Conservation (phyloP, 2,329 filamentous ascomycete genomes). For the Microsporum ferrugineum region DNA sequence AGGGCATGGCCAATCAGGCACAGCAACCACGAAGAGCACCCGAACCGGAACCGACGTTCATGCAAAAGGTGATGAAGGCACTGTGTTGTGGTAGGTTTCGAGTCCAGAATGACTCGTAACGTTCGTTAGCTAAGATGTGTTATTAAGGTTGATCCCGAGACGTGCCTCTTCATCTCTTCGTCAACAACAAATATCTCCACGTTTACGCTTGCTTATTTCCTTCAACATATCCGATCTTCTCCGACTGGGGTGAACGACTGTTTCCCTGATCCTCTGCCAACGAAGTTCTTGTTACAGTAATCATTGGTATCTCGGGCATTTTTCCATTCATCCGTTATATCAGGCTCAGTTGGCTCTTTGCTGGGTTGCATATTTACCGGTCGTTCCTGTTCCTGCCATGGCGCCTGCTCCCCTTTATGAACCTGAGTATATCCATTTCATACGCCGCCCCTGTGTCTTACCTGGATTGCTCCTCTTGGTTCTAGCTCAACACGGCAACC, state of each 20-base stretch:
- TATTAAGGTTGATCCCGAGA: conserved; percentile 4
- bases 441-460: not conserved
- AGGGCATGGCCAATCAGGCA: conserved; percentile 48
- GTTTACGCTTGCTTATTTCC: not conserved
- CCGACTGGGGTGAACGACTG: not conserved
- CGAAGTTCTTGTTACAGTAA: not conserved
- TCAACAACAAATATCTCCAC: not conserved
- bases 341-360: not conserved
- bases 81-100: conserved; percentile 66
- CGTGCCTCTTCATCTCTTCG: not conserved
- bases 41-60: conserved; percentile 65
- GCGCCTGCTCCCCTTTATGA: not conserved
- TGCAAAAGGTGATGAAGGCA: conserved; percentile 86
- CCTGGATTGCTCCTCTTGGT: not conserved
- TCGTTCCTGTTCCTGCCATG: not conserved
- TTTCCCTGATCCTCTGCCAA: not conserved
- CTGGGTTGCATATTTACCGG: not conserved
- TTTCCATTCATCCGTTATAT: not conserved
- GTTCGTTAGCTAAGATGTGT: conserved; percentile 6
- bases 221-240: not conserved
- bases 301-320: not conserved
- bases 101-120: conserved; percentile 5
- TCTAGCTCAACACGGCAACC: not conserved
- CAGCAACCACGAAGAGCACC: conserved; percentile 38
- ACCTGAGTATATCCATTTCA: not conserved